Evolutionary conservation across 1,139 yeast species (phyloP), one percentile per base, ranked within the genome.

Genomic region (Yamadazyma atlantica): DNA sequence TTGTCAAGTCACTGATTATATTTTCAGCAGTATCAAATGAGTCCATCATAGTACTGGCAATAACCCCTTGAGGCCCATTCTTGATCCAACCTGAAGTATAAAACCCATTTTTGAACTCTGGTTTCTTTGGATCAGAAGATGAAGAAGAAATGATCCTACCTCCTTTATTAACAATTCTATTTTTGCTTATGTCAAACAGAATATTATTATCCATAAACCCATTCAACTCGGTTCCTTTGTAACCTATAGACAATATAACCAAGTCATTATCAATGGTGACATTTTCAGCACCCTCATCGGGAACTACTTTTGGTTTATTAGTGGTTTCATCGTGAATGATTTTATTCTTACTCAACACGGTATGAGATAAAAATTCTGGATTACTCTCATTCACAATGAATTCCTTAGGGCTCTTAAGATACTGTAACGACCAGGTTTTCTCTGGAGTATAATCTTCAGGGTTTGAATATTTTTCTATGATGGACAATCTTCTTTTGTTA

Each of bases 21-120:
- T 69, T 66, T 32, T 80, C 85, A 0, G 87, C 92, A 0, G 89
- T 85, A 25, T 79, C 80, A 51, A 82, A 85, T 0, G 95, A 76
- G 43, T 87, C 94, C 72, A 84, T 74, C 86, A 92, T 87, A 0
- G 98, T 88, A 12, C 85, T 75, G 11, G 96, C 95, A 46, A 92
- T 92, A 4, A 89, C 95, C 1, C 99, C 99, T 26, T 78, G 75
- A 7, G 96, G 88, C 0, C 96, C 96, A 39, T 76, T 82, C 43
- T 85, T 80, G 38, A 90, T 84, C 99, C 99, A 92, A 0, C 99
- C 99, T 4, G 92, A 70, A 1, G 87, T 81, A 52, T 89, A 92
- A 48, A 87, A 64, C 0, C 90, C 86, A 1, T 71, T 66, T 22
- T 41, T 38, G 36, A 43, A 60, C 15, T 55, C 44, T 3, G 54